phyloP scores from a whole-genome alignment of 2,329 filamentous ascomycete species.

The Phaeosphaeria sp. region DNA sequence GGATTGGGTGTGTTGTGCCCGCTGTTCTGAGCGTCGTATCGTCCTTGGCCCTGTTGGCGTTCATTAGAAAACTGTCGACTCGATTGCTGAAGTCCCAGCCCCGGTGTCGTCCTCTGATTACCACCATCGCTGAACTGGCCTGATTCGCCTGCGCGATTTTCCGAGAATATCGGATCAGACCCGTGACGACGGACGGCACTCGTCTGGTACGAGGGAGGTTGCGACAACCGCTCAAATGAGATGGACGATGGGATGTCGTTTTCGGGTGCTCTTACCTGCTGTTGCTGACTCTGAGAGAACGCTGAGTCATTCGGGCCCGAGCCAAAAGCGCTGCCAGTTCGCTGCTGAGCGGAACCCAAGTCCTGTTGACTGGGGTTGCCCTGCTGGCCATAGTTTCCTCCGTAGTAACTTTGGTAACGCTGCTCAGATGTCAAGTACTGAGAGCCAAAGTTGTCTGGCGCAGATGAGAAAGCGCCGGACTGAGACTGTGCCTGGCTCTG shows the following conservation, averaged over 20 bases:
- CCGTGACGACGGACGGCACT: conserved; percentile 4
- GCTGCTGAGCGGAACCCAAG: conserved; percentile 72
- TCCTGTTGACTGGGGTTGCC: conserved; percentile 70
- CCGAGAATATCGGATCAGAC: conserved; percentile 9
- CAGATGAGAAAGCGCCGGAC: conserved; percentile 73
- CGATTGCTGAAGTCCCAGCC: conserved; percentile 5
- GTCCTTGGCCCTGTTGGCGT: conserved; percentile 63
- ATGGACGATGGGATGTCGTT: conserved; percentile 2
- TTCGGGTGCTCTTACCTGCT: conserved; percentile 53
- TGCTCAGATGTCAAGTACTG: conserved; percentile 81
- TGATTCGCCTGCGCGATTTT: background rate
- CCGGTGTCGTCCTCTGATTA: conserved; percentile 10
- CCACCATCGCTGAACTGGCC: background rate
- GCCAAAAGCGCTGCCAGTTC: conserved; percentile 78
- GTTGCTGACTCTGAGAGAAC: conserved; percentile 68
- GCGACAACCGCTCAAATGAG: conserved; percentile 1
- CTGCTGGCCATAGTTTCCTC: conserved; percentile 59
- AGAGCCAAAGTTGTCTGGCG: conserved; percentile 79
- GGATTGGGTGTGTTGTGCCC: conserved; percentile 92
- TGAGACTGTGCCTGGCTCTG: conserved; percentile 65
- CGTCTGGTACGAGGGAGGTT: background rate
- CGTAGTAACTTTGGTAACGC: conserved; percentile 75
- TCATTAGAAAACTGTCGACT: conserved; percentile 21
- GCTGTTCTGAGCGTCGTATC: conserved; percentile 81
- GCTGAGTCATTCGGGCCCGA: conserved; percentile 65